Conservation (phyloP, 805 yeast species). For the Tetrapisispora pingtungensis region DNA sequence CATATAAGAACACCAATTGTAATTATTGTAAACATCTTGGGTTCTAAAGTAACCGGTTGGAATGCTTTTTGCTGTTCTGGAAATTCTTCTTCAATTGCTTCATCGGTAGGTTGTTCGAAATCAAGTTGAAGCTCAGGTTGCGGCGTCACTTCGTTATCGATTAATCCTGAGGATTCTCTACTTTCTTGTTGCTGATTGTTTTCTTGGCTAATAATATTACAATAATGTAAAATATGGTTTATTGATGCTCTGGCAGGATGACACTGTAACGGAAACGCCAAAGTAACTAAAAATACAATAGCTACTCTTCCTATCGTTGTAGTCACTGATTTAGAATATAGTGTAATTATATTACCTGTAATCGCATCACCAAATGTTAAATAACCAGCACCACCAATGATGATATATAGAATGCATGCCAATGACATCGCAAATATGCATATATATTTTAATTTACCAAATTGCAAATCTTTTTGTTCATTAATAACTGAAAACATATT, state of each 20-base stretch:
- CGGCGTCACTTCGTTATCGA: slow-evolving; percentile 1
- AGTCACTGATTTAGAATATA: slow-evolving; percentile 56
- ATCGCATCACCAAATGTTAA: slow-evolving; percentile 77
- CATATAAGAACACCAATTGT: slow-evolving; percentile 38
- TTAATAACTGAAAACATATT: slow-evolving; percentile 85
- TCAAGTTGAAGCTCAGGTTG: neutral
- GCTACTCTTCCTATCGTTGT: slow-evolving; percentile 73
- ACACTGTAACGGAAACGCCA: slow-evolving; percentile 83
- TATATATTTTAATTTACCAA: slow-evolving; percentile 37
- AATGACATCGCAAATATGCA: slow-evolving; percentile 44
- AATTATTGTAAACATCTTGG: slow-evolving; percentile 26
- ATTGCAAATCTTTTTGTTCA: slow-evolving; percentile 54
- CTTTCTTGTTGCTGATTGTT: neutral
- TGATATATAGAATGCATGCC: slow-evolving; percentile 52
- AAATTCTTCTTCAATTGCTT: slow-evolving; percentile 25
- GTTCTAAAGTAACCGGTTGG: neutral
- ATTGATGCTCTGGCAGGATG: slow-evolving; percentile 84
- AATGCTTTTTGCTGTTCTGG: slow-evolving; percentile 10
- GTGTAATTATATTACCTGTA: slow-evolving; percentile 66
- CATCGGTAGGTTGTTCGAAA: slow-evolving; percentile 8
- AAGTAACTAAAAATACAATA: slow-evolving; percentile 67
- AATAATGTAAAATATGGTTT: slow-evolving; percentile 56
- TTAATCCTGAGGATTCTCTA: slow-evolving; percentile 3
- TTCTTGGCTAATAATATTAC: slow-evolving; percentile 11
- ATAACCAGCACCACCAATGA: slow-evolving; percentile 77